Conservation (phyloP, 108 stramenopile genomes). For the Cyclotella cryptica region DNA sequence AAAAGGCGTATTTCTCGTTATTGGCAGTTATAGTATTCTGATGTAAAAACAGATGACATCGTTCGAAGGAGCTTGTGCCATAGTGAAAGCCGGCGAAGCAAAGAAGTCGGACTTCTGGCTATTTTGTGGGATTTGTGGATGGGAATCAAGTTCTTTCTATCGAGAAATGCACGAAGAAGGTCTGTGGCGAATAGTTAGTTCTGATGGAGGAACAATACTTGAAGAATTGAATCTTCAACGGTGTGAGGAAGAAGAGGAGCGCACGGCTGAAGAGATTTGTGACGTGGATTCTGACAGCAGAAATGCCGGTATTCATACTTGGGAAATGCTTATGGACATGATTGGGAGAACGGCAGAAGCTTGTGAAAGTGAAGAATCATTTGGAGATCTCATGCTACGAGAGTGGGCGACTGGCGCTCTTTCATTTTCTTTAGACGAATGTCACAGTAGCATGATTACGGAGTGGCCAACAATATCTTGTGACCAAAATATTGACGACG, state of each 20-base stretch:
- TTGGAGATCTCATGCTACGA: constrained; percentile 50
- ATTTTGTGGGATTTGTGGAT: constrained; percentile 57
- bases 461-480: neutral
- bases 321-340: constrained; percentile 60
- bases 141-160: constrained; percentile 49
- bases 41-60: constrained; percentile 29
- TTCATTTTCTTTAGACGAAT: constrained; percentile 28
- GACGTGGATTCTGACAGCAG: constrained; percentile 44
- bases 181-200: constrained; percentile 41
- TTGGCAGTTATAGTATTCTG: neutral
- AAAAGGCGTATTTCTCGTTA: neutral
- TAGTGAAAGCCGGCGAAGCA: constrained; percentile 42
- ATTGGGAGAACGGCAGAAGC: constrained; percentile 41
- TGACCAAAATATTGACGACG: constrained; percentile 3
- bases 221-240: constrained; percentile 51
- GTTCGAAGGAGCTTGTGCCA: constrained; percentile 38
- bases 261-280: constrained; percentile 26
- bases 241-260: constrained; percentile 44
- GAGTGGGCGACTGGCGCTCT: constrained; percentile 51
- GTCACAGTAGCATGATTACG: constrained; percentile 31
- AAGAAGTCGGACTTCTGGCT: constrained; percentile 57
- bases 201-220: constrained; percentile 43
- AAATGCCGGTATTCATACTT: constrained; percentile 53
- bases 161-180: constrained; percentile 52
- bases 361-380: constrained; percentile 29